A percentile compares a stretch with the other conserved stretches of the same genome.
phyloP scores from a whole-genome alignment of 2,329 filamentous ascomycete genomes.

The Cercospora zeae-maydis region DNA sequence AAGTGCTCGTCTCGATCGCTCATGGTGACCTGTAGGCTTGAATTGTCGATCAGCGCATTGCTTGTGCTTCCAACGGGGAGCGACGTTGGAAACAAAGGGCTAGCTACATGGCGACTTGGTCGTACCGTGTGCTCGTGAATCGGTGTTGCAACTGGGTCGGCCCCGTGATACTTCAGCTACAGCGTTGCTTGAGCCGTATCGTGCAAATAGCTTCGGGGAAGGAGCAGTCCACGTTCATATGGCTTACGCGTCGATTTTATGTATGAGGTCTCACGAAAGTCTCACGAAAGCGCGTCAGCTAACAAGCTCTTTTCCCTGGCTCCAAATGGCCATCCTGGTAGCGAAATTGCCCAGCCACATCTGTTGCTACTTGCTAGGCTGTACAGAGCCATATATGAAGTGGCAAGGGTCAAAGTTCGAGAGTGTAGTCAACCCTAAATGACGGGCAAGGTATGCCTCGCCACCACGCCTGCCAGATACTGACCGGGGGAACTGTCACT shows the following conservation, averaged over 20 bases:
- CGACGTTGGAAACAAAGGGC: background rate
- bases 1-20: background rate
- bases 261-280: background rate
- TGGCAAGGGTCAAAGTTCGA: background rate
- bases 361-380: background rate
- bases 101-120: background rate
- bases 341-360: constrained; percentile 6
- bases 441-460: constrained; percentile 3
- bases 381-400: background rate
- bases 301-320: background rate
- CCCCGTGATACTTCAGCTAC: background rate
- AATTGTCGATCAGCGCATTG: background rate
- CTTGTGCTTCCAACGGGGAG: background rate
- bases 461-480: background rate
- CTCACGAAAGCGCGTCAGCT: constrained; percentile 7
- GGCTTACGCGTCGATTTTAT: background rate
- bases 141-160: background rate
- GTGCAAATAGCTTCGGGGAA: background rate
- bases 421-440: constrained; percentile 1
- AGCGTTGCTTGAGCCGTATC: background rate
- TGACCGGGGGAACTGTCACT: background rate
- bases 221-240: background rate
- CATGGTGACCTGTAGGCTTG: background rate
- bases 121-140: background rate
- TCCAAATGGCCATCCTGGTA: background rate